A percentile compares a stretch with the other conserved stretches of the same genome.
Conservation (phyloP, 352 stramenopile genomes). For the Phytophthora cryptogea region DNA sequence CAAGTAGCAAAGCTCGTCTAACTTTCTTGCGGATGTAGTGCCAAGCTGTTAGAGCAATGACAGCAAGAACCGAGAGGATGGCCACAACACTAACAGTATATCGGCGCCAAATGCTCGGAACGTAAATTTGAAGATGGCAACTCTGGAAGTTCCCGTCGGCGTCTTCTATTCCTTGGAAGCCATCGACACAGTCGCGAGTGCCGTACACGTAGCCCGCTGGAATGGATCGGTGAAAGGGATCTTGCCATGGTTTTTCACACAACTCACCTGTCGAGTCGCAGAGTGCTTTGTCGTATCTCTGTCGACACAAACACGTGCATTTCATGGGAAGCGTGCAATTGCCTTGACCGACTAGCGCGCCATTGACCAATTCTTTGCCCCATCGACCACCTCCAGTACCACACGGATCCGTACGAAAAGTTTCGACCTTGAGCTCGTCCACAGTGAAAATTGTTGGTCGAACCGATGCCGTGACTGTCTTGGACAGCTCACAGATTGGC, state of each 20-base stretch:
- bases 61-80: conserved; percentile 66
- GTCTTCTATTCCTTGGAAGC: conserved; percentile 94
- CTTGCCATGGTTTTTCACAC: conserved; percentile 86
- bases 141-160: conserved; percentile 87
- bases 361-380: conserved; percentile 76
- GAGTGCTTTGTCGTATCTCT: conserved; percentile 68
- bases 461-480: conserved; percentile 55
- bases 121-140: conserved; percentile 96
- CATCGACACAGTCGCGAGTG: conserved; percentile 89
- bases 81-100: conserved; percentile 84
- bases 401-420: conserved; percentile 95
- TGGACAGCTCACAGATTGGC: conserved; percentile 86
- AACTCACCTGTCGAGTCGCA: conserved; percentile 76
- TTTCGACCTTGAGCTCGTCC: conserved; percentile 91
- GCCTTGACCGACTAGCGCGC: conserved; percentile 77
- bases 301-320: conserved; percentile 92
- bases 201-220: conserved; percentile 92
- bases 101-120: conserved; percentile 83
- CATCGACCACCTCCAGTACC: conserved; percentile 75
- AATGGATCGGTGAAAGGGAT: conserved; percentile 74
- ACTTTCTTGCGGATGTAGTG: conserved; percentile 87
- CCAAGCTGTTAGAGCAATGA: conserved; percentile 80
- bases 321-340: conserved; percentile 93
- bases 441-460: conserved; percentile 92
- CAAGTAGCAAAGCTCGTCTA: conserved; percentile 72